Base-by-base conservation (phyloP, 2,329 filamentous ascomycete species). In the Calonectria pauciramosa region DNA sequence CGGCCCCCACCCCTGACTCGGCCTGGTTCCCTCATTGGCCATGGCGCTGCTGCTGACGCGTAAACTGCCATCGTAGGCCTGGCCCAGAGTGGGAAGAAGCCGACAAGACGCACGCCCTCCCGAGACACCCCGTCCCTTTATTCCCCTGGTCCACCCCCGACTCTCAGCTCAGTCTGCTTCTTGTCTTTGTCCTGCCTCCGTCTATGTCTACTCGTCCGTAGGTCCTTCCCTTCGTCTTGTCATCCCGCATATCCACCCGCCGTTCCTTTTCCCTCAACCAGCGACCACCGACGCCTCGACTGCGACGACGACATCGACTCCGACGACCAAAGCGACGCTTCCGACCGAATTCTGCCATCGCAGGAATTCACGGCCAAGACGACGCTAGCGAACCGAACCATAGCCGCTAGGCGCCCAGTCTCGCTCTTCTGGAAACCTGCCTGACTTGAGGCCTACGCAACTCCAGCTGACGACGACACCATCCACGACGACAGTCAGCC, bases 1-100 rank as follows among this genome's bases (percentile, higher is more conserved):
- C 52, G 59, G 74, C 70, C 77, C 79, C 80, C 78, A 75, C 80
- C 75, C 71, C 41, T 47, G 68, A 66, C 71, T 38, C 44, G 68
- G 60, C 59, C 36, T 67, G 66, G 36, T 32, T 52, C 75, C 26
- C 34, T 82, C 75, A 84, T 85, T 85, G 83, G 83, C 59, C 72
- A 76, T 73, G 59, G 67, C 71, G 66, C 73, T 77, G 76, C 78
- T 80, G 83, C 83, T 85, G 83, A 85, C 83, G 83, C 83, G 83
- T 85, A 85, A 84, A 84, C 82, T 83, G 80, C 78, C 80, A 80
- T 82, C 78, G 76, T 75, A 79, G 77, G 77, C 77, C 77, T 80
- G 78, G 65, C 76, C 74, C 71, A 80, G 77, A 74, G 78, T 77
- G 76, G 79, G 77, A 75, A 79, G 78, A 70, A 79, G 75, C 51